A percentile compares a stretch with the other conserved stretches of the same genome.
phyloP scores from a whole-genome alignment of 306 rosid genomes.

The Geum urbanum region DNA sequence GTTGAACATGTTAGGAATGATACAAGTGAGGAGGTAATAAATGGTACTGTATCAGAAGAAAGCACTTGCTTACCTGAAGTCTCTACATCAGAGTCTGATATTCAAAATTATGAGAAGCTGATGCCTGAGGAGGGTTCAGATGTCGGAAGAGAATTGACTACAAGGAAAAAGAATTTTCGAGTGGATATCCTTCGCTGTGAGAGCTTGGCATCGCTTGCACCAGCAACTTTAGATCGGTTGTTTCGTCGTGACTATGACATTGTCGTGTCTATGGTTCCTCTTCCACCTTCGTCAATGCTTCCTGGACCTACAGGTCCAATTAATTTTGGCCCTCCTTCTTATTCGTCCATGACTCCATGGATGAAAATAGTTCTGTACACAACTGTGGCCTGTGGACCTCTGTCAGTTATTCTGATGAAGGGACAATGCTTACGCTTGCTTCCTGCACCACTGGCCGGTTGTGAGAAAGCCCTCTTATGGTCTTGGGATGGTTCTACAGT shows the following conservation, averaged over 20 bases:
- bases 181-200: slow-evolving; percentile 95
- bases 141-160: slow-evolving; percentile 47
- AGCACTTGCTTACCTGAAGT: slow-evolving; percentile 31
- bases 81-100: slow-evolving; percentile 32
- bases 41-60: slow-evolving; percentile 38
- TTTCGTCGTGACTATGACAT: slow-evolving; percentile 92
- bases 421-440: slow-evolving; percentile 88
- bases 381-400: slow-evolving; percentile 72
- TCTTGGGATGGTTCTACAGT: slow-evolving; percentile 86
- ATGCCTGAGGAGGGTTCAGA: slow-evolving; percentile 46
- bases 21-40: slow-evolving; percentile 32
- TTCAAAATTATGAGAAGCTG: slow-evolving; percentile 37
- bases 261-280: slow-evolving; percentile 88
- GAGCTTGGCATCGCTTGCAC: slow-evolving; percentile 91
- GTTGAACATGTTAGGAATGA: slow-evolving; percentile 38
- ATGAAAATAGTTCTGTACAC: slow-evolving; percentile 91
- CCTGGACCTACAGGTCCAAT: slow-evolving; percentile 76
- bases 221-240: slow-evolving; percentile 73
- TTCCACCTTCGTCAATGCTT: slow-evolving; percentile 79
- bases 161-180: slow-evolving; percentile 60
- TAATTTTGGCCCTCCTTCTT: slow-evolving; percentile 95
- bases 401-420: slow-evolving; percentile 86
- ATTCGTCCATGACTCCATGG: slow-evolving; percentile 96
- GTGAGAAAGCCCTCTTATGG: slow-evolving; percentile 94
- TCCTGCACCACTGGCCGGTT: slow-evolving; percentile 94